Percentiles rank a stretch among this genome's conserved stretches.
These are phyloP conservation scores for Tuber borchii DNA, from an alignment of 495 filamentous ascomycete genomes.

Conservation along the genomic window DNA sequence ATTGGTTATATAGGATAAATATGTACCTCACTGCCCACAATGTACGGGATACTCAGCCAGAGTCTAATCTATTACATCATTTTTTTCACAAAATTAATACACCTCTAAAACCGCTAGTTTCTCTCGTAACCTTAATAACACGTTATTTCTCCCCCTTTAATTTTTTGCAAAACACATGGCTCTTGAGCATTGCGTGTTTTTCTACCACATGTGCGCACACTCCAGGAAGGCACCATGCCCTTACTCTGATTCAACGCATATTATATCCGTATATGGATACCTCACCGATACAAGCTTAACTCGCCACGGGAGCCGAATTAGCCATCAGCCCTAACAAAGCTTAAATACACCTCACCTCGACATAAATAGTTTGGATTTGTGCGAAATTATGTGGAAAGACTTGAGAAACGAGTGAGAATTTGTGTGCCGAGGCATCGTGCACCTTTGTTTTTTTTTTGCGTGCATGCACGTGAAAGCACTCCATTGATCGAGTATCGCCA, in stretches of 20 bases:
- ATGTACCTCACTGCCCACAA: not conserved
- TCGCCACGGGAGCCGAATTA: not conserved
- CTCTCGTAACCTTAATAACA: not conserved
- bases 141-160: not conserved
- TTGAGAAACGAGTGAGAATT: not conserved
- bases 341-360: not conserved
- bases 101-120: not conserved
- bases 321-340: not conserved
- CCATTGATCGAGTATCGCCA: not conserved
- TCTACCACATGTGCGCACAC: not conserved
- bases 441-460: not conserved
- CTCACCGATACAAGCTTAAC: not conserved
- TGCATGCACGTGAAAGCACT: not conserved
- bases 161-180: not conserved
- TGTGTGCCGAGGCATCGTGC: not conserved
- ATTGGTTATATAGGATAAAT: not conserved
- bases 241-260: not conserved
- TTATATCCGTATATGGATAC: not conserved
- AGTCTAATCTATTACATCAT: not conserved
- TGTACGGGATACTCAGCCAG: not conserved
- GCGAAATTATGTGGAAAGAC: not conserved
- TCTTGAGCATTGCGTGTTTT: not conserved
- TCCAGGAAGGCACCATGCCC: no score
- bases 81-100: not conserved
- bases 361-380: not conserved